phyloP scores from a whole-genome alignment of 805 yeast species.

The Ogataea paraovalis region DNA sequence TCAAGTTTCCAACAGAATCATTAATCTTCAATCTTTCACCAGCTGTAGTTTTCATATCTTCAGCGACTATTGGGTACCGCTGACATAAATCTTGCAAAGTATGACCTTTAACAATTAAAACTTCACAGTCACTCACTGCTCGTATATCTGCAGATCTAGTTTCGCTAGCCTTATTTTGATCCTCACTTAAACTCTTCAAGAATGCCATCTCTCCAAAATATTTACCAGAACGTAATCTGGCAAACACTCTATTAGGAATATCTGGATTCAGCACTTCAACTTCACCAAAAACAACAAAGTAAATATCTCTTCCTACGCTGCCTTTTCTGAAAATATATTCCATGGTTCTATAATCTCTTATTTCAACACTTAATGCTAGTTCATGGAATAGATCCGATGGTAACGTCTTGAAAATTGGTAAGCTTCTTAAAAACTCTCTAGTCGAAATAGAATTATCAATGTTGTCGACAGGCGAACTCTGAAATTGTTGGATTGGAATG shows the following conservation, averaged over 20 bases:
- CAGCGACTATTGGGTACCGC: slow-evolving; percentile 54
- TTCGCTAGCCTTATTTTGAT: slow-evolving; percentile 24
- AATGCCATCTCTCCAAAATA: slow-evolving; percentile 80
- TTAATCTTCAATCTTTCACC: slow-evolving; percentile 39
- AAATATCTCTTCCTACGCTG: slow-evolving; percentile 59
- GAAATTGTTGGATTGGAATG: slow-evolving; percentile 1
- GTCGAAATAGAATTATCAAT: slow-evolving; percentile 52
- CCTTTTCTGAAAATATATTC: slow-evolving; percentile 59
- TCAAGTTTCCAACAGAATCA: slow-evolving; percentile 25
- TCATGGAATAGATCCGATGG: slow-evolving; percentile 60
- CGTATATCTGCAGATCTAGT: slow-evolving; percentile 61
- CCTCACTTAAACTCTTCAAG: slow-evolving; percentile 39
- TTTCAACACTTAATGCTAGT: slow-evolving; percentile 61
- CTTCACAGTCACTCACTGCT: slow-evolving; percentile 55
- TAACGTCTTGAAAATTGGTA: slow-evolving; percentile 55
- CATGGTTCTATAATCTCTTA: slow-evolving; percentile 48
- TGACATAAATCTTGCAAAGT: slow-evolving; percentile 50
- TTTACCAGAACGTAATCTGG: slow-evolving; percentile 57
- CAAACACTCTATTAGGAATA: slow-evolving; percentile 39
- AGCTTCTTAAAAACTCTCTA: slow-evolving; percentile 52
- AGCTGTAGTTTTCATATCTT: slow-evolving; percentile 61
- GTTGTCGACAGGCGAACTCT: slow-evolving; percentile 23
- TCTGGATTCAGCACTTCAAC: slow-evolving; percentile 56
- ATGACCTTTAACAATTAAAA: slow-evolving; percentile 55
- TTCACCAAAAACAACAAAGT: slow-evolving; percentile 62